Percentiles rank a stretch among this genome's conserved stretches.
Evolutionary conservation across 495 filamentous ascomycete genomes (phyloP).

Genomic region (Aspergillus diversus): DNA sequence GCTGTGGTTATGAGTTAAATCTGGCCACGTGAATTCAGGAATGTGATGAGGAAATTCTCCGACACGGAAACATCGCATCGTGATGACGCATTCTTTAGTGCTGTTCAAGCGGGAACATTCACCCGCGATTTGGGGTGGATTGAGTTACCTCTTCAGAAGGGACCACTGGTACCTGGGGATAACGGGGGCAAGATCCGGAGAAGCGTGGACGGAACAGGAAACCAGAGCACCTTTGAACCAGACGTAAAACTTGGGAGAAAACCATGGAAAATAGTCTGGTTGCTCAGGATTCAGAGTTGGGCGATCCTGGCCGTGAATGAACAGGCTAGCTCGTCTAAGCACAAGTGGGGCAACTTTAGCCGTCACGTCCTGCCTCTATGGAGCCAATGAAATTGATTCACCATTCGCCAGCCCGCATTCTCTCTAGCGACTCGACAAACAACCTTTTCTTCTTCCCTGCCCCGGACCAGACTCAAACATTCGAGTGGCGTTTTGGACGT

Average conservation of each 20-base stretch:
- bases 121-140: neutral
- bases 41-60: conserved; percentile 15
- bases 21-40: conserved; percentile 18
- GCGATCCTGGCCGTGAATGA: neutral
- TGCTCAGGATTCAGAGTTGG: neutral
- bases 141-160: neutral
- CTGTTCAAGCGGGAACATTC: neutral
- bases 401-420: neutral
- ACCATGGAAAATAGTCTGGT: neutral
- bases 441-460: neutral
- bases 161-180: neutral
- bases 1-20: neutral
- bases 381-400: conserved; percentile 8
- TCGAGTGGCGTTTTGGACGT: neutral
- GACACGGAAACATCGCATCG: conserved; percentile 5
- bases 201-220: too few relatives aligned
- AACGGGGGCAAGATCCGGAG: neutral
- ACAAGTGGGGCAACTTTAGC: neutral
- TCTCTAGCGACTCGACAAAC: conserved; percentile 1
- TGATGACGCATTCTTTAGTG: neutral
- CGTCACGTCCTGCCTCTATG: neutral
- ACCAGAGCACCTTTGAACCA: too few relatives aligned
- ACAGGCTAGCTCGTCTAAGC: neutral
- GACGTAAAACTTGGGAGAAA: neutral
- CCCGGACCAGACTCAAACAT: neutral